Evolutionary conservation across 192 early-diverging fungal species (phyloP), one percentile per base, ranked within the genome.

Genomic region (Pilaira anomala): DNA sequence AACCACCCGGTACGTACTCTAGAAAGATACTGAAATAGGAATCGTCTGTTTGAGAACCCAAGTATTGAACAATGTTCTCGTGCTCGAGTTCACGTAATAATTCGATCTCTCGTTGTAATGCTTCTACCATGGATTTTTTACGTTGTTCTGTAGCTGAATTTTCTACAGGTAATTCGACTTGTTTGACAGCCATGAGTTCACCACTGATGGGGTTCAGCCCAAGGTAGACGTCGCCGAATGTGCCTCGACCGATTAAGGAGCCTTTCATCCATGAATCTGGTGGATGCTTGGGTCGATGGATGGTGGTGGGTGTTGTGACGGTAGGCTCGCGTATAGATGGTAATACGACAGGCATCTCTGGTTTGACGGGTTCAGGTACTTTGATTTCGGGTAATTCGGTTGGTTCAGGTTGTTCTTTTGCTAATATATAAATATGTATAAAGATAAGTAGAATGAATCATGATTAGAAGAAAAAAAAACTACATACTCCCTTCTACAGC

Each of bases 1-100:
- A 97, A 1, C 97, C 97, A 56, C 97, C 97, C 44, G 95, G 91
- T 11, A 99, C 94, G 71, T 99, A 99, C 66, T 99, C 95, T 30
- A 99, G 72, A 62, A 97, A 98, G 50, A 99, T 96, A 67, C 91
- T 94, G 61, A 97, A 79, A 52, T 80, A 79, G 22, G 75, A 72
- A 19, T 89, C 86, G 48, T 90, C 82, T 45, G 87, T 77, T 74
- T 97, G 83, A 45, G 91, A 89, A 40, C 93, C 93, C 16, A 98
- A 81, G 73, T 99, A 99, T 71, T 87, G 91, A 21, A 99, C 97
- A 69, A 99, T 93, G 59, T 97, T 91, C 54, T 94, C 88, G 76
- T 99, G 96, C 26, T 93, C 80, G 28, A 99, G 72, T n/a, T 93
- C 93, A 69, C 90, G 85, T 55, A 99, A 76, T 28, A 99, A 76